Base-by-base conservation (phyloP, 768 basidiomycete species). In the Chalciporus sphaerocephalus region DNA sequence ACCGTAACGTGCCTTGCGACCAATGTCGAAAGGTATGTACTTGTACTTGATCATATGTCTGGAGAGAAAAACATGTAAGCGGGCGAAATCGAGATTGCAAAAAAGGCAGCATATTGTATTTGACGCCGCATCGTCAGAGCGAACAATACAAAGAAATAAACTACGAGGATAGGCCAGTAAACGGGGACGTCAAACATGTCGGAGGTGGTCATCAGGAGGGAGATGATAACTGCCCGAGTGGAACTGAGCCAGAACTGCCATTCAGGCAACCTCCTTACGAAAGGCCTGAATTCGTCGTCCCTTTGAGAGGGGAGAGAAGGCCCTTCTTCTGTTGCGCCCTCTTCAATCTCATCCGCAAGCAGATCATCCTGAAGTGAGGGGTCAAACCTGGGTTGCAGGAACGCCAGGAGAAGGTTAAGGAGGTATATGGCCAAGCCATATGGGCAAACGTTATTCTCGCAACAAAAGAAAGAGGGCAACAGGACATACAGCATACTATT, bases 21-120 rank as follows among this genome's bases (percentile, higher is more conserved):
- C 95, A 49, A 97, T 77, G 62, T 97, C 95, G 68, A 94, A 97
- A 18, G 94, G 93, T 48, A 94, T 74, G 69, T 93, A 97, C 65
- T 92, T 92, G 74, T 97, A 98, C 68, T 96, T 96, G 74, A 96
- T 87, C 95, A 98, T 98, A 68, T 99, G 95, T 58, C 92, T 94
- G 59, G 27, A 43, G n/a, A 38, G 18, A 22, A 25, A 27, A 40
- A 16, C 40, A 47, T 40, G 40, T 59, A 30, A 52, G 44, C 12
- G 16, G 38, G 46, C n/a, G n/a, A n/a, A n/a, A n/a, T n/a, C n/a
- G 42, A 38, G 4, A 18, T 5, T 25, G 4, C 6, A 16, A 30
- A 20, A n/a, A 22, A 21, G 11, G 8, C 15, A 28, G 60, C 92
- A 58, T 64, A 95, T 92, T 92, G 90, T 54, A 97, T 93, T 69